A percentile compares a stretch with the other conserved stretches of the same genome.
Conservation (phyloP, 306 rosid species). For the Glycine tomentella region DNA sequence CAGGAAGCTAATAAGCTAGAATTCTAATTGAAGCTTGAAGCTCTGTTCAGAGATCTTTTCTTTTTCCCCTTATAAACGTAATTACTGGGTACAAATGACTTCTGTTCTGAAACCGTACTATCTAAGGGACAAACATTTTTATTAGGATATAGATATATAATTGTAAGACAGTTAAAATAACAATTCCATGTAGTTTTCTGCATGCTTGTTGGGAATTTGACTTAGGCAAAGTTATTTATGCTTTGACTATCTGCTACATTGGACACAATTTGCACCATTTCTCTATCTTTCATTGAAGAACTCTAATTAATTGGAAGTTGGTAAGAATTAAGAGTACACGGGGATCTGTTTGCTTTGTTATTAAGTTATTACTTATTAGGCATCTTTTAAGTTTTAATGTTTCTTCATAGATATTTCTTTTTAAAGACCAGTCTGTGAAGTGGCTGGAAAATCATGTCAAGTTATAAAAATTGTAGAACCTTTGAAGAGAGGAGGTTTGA, state of each 20-base stretch:
- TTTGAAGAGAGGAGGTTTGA: not conserved
- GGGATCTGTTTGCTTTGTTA: not conserved
- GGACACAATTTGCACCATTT: not conserved
- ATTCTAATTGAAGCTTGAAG: not conserved
- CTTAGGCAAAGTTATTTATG: not conserved
- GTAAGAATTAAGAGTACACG: not conserved
- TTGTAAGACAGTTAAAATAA: not conserved
- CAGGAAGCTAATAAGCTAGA: not conserved
- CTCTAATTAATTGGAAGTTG: not conserved
- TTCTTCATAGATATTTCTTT: too few species aligned
- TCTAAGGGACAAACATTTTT: not conserved
- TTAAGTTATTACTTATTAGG: not conserved
- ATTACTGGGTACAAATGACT: not conserved
- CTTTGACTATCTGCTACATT: slow-evolving; percentile 10
- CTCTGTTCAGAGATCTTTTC: not conserved
- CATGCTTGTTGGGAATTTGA: not conserved
- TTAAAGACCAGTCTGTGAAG: too few species aligned
- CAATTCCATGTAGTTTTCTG: not conserved
- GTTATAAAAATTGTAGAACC: not conserved
- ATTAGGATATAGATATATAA: not conserved
- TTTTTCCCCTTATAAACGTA: too few species aligned
- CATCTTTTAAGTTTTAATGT: too few species aligned
- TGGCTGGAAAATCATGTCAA: not conserved
- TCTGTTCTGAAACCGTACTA: not conserved
- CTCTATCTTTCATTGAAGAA: not conserved